Evolutionary conservation across 2,329 filamentous ascomycete genomes (phyloP), one percentile per base, ranked within the genome.

Genomic region (Claviceps spartinae): DNA sequence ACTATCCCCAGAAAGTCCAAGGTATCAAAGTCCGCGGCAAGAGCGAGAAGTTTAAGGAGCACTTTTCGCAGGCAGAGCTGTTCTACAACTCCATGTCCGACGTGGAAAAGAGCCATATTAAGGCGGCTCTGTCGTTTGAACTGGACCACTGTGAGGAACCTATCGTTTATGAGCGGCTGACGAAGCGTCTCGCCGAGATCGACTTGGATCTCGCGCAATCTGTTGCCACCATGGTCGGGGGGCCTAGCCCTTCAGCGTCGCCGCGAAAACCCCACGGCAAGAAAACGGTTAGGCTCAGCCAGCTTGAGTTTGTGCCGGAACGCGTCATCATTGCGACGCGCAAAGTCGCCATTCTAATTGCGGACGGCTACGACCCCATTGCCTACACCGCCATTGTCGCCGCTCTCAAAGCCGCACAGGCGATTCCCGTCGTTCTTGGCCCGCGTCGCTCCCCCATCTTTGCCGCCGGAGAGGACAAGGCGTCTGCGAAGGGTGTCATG

Each of bases 111-210:
- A 77, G 85, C 56, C 83, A 86, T 61, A 61, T 88, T 18, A 72
- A 85, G 65, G 83, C 86, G 59, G 84, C 82, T 0, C 77, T 88
- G 48, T 80, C 83, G 1, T 88, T 88, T 62, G 85, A 88, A 66
- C 71, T 93, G 1, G 85, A 89, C 61, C 86, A 91, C 65, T 93
- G 87, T 62, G 85, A 91, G 22, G 87, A 93, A 43, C 78, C 82
- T 0, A 65, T 85, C 9, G 86, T 93, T 0, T 91, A 89, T 65
- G 77, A 83, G 55, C 78, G 83, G 30, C 75, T 90, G 65, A 78
- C 78, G 1, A 67, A 81, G 55, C 79, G 86, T 1, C 71, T 93
- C 0, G 73, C 79, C 1, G 84, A 90, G 40, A 88, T 93, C 50
- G 83, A 89, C 53, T 69, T 88, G 0, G 72, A 70, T 0, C 78